These are phyloP conservation scores for Jasminum sambac DNA, from an alignment of 257 asterid genomes.

Conservation along the genomic window DNA sequence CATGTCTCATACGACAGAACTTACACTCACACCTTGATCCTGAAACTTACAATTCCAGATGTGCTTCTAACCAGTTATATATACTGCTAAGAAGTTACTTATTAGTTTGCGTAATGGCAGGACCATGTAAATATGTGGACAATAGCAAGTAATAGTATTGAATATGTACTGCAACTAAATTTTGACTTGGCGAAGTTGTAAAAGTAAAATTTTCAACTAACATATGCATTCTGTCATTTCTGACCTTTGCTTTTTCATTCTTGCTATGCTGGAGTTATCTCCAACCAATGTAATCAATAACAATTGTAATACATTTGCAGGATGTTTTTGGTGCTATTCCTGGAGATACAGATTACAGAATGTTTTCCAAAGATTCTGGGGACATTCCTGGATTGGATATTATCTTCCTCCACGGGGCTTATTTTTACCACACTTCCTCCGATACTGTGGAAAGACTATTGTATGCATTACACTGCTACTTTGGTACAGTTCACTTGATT, in stretches of 20 bases:
- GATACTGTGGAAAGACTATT: slow-evolving; percentile 98
- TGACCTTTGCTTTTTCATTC: background rate
- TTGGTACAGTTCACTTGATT: slow-evolving; percentile 47
- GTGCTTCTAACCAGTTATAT: background rate
- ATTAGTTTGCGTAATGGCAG: no score
- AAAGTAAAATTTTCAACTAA: no score
- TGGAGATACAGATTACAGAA: slow-evolving; percentile 98
- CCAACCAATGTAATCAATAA: background rate
- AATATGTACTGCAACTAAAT: no score
- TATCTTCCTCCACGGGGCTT: slow-evolving; percentile 94
- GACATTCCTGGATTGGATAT: slow-evolving; percentile 98
- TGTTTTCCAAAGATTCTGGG: slow-evolving; percentile 86
- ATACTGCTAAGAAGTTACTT: background rate
- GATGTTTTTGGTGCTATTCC: slow-evolving; percentile 88
- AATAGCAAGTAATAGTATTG: no score
- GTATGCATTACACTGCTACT: slow-evolving; percentile 74
- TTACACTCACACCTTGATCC: slow-evolving; percentile 13
- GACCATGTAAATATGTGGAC: no score
- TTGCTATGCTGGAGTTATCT: background rate
- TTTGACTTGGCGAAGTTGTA: no score
- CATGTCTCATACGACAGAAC: slow-evolving; percentile 12
- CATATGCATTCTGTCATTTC: background rate
- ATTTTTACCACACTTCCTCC: slow-evolving; percentile 86
- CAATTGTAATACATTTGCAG: slow-evolving; percentile 45
- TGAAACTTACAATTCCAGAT: background rate